phyloP scores from a whole-genome alignment of 352 stramenopile genomes.

The Achlya hypogyna region DNA sequence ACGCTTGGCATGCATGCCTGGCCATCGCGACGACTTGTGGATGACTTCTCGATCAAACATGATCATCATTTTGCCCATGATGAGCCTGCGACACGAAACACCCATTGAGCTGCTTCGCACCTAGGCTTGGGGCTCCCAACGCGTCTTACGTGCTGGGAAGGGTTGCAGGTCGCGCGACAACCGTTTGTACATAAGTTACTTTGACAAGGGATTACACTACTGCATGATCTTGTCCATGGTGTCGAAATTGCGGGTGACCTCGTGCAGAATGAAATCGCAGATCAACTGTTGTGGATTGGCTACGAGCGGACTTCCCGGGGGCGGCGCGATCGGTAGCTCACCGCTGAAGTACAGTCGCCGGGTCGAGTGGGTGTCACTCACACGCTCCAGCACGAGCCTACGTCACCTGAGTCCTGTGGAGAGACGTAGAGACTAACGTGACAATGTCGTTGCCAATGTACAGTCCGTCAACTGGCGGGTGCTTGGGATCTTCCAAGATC shows the following conservation, averaged over 20 bases:
- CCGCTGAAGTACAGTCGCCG: background rate
- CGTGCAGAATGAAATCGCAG: slow-evolving; percentile 3
- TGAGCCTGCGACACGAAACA: too few relatives aligned
- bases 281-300: background rate
- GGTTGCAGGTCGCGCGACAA: too few relatives aligned
- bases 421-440: background rate
- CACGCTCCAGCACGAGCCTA: background rate
- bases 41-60: too few relatives aligned
- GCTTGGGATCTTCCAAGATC: slow-evolving; percentile 3
- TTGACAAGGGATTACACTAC: background rate
- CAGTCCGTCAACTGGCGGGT: background rate
- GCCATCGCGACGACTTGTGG: background rate
- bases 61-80: too few relatives aligned
- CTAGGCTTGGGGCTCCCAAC: too few relatives aligned
- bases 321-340: background rate
- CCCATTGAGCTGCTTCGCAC: too few relatives aligned
- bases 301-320: background rate
- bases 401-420: background rate
- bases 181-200: background rate
- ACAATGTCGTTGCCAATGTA: slow-evolving; percentile 4
- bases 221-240: background rate
- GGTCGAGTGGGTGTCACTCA: background rate
- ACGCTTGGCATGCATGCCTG: background rate
- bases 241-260: background rate
- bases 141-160: too few relatives aligned